phyloP scores from a whole-genome alignment of 2,329 filamentous ascomycete species.

The Lithohypha guttulata region DNA sequence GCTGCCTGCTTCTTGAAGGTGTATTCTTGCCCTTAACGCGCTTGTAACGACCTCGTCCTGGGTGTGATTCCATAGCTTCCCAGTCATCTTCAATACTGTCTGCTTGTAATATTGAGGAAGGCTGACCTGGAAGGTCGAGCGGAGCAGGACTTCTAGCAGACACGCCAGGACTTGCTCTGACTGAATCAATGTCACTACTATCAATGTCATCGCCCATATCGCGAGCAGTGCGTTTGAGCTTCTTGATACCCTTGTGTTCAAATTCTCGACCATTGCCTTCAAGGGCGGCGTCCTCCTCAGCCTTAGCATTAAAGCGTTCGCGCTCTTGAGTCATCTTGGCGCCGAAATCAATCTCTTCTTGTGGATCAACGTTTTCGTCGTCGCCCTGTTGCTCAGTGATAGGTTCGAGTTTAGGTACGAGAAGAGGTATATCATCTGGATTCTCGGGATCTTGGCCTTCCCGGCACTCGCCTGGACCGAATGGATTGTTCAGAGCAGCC shows the following conservation, averaged over 20 bases:
- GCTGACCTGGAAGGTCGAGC: constrained; percentile 13
- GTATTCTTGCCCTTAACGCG: constrained; percentile 24
- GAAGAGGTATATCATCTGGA: constrained; percentile 35
- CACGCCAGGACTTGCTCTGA: constrained; percentile 17
- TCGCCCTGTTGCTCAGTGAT: constrained; percentile 41
- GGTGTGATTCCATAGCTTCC: constrained; percentile 27
- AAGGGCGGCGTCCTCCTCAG: constrained; percentile 27
- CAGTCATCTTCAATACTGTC: constrained; percentile 31
- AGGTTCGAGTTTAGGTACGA: constrained; percentile 38
- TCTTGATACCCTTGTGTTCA: constrained; percentile 33
- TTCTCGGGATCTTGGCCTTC: constrained; percentile 22
- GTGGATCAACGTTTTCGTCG: constrained; percentile 40
- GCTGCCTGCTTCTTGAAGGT: constrained; percentile 21
- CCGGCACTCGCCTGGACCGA: constrained; percentile 46
- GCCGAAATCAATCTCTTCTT: constrained; percentile 38
- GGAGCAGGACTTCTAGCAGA: constrained; percentile 17
- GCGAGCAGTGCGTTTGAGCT: constrained; percentile 32
- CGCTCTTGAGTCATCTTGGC: constrained; percentile 39
- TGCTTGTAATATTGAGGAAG: constrained; percentile 16
- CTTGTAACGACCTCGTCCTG: constrained; percentile 30
- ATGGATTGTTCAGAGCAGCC: constrained; percentile 81
- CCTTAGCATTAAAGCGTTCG: constrained; percentile 35
- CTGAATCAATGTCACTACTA: constrained; percentile 20
- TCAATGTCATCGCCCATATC: constrained; percentile 16
- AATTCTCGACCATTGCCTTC: constrained; percentile 26